Base-by-base conservation (phyloP, 139 green algal species). In the Micractinium sp. region DNA sequence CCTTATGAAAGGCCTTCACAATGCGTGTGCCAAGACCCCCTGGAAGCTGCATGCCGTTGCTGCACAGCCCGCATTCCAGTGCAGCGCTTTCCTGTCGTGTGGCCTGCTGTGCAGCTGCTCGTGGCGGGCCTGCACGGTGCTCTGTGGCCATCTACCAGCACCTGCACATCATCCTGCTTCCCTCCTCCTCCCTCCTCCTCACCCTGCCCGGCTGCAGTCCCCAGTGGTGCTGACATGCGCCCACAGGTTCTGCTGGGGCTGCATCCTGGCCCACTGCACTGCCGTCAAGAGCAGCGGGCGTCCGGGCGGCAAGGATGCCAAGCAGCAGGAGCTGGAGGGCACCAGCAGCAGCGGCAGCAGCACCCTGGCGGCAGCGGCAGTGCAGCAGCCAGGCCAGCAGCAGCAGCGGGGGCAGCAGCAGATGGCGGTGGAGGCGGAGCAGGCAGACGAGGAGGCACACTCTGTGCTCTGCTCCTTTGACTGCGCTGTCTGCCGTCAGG, bases 191-290 rank as follows among this genome's bases (percentile, higher is more conserved):
- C 71, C 29, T 38, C 0, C 71, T 27, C 31, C 9, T 27, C 35
- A 33, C 71, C 3, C n/a, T n/a, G n/a, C n/a, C n/a, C n/a, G n/a
- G n/a, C n/a, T 33, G 31, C 71, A 77, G 71, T 77, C 91, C 83
- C 95, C 96, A 0, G 96, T 98, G 75, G 92, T 97, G 33, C 93
- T 98, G 12, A 96, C 94, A n/a, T 98, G 96, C 89, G 93, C 94
- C 0, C 96, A 98, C 85, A 90, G 94, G 56, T 98, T 97, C 93
- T 98, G 96, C 94, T 97, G 95, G 95, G 94, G 93, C 66, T 98
- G 96, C 93, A 80, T 97, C 90, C 92, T 98, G 0, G 78, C 90
- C 2, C 85, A 94, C 82, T 91, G 88, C 75, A 67, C 83, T 4
- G 71, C 82, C 3, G 29, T 47, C 5, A 23, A 66, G 71, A 14